Evolutionary conservation across 306 rosid species (phyloP), one percentile per base, ranked within the genome.

Genomic region (Lathyrus sativus): DNA sequence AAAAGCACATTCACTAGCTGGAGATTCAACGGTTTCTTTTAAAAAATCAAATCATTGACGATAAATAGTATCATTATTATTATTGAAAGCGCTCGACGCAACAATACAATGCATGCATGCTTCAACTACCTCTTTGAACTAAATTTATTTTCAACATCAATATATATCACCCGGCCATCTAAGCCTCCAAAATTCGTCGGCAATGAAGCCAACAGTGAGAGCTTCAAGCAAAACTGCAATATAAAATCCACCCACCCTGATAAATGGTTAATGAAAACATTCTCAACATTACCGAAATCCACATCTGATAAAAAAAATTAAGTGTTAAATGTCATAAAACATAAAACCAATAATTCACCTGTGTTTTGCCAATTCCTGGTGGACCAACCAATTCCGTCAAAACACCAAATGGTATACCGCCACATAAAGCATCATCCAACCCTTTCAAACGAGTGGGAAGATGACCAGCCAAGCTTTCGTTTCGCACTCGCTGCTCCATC

Each of bases 321-420:
- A 53, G 59, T 29, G 37, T 26, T 7, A 58, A 69, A 45, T 43
- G 65, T 17, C 38, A 19, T 39, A 55, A 56, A 67, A 15, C 35
- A 29, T 39, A 46, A 62, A 67, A 15, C 41, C 49, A 50, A 37
- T 9, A 72, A 38, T 12, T 59, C 67, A 85, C 96, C 82, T 93
- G 96, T 24, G 98, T 93, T 82, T 93, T 90, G 37, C 96, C 98
- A 57, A 90, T 85, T 73, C 96, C 96, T 37, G 98, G 88, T 14
- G 98, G 96, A 74, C 96, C 98, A 77, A 93, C 98, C 65, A 90
- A 89, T 86, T 93, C 98, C 0, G 98, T 93, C 75, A 93, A 65
- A 75, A 85, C 93, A 76, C 96, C 96, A 57, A 90, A 90, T 0
- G 98, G 98, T 50, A 90, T 65, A 24, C 98, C 96, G 46, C 98